Evolutionary conservation across 345 rosid species (phyloP).

Genomic region (Ceriops decandra): DNA sequence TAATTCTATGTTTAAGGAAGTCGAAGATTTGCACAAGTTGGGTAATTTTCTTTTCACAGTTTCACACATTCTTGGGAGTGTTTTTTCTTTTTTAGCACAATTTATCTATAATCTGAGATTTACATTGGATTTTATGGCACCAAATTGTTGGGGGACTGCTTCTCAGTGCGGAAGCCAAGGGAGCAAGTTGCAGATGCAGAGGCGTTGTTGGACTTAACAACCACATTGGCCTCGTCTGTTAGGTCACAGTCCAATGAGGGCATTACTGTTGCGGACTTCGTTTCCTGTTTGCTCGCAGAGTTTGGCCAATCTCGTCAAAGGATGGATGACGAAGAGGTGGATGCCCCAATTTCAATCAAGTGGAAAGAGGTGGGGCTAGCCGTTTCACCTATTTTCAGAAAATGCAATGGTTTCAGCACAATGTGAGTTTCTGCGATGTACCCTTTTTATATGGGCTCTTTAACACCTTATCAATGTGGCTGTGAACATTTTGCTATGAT

Average conservation of each 20-base stretch:
- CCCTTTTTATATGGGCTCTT: neutral
- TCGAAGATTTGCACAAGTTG: slow-evolving; percentile 55
- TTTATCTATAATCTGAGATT: neutral
- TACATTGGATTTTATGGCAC: neutral
- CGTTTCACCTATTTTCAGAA: slow-evolving; percentile 50
- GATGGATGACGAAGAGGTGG: slow-evolving; percentile 26
- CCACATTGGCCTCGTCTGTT: slow-evolving; percentile 60
- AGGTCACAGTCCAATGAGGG: slow-evolving; percentile 65
- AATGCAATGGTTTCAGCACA: slow-evolving; percentile 56
- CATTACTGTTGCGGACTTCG: slow-evolving; percentile 56
- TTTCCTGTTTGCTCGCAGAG: slow-evolving; percentile 42
- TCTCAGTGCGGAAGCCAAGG: slow-evolving; percentile 72
- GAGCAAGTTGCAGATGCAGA: slow-evolving; percentile 96
- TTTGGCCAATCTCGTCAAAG: slow-evolving; percentile 43
- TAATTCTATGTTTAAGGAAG: slow-evolving; percentile 46
- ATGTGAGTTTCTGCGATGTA: slow-evolving; percentile 55
- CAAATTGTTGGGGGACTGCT: neutral
- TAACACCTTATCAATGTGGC: neutral
- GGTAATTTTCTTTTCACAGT: slow-evolving; percentile 34
- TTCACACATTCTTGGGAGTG: too few species aligned
- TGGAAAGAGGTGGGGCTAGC: slow-evolving; percentile 73
- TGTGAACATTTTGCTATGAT: neutral
- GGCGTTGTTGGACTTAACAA: slow-evolving; percentile 67
- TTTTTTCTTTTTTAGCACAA: too few species aligned
- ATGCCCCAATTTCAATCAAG: slow-evolving; percentile 37